Percentiles rank a stretch among this genome's conserved stretches.
These are phyloP conservation scores for Hanseniaspora uvarum DNA, from an alignment of 1,139 yeast species.

Conservation along the genomic window DNA sequence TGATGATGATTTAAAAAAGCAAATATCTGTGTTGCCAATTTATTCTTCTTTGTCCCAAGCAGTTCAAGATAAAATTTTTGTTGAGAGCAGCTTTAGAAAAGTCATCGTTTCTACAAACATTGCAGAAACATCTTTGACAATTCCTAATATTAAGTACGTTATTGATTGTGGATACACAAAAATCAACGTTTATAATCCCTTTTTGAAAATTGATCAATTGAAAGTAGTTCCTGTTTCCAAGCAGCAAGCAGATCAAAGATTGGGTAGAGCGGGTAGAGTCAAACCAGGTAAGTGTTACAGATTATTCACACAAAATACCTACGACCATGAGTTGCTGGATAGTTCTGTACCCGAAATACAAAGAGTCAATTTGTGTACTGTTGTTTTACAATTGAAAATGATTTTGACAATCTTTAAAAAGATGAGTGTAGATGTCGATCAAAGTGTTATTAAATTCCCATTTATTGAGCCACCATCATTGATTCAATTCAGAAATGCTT, in stretches of 20 bases:
- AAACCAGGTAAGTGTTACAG: slow-evolving; percentile 94
- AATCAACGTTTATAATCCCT: slow-evolving; percentile 70
- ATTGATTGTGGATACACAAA: slow-evolving; percentile 91
- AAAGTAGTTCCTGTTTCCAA: slow-evolving; percentile 79
- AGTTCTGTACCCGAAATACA: slow-evolving; percentile 87
- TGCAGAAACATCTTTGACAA: slow-evolving; percentile 93
- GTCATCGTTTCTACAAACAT: slow-evolving; percentile 91
- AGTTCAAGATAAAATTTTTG: slow-evolving; percentile 69
- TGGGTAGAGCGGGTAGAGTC: slow-evolving; percentile 95
- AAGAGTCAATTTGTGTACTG: slow-evolving; percentile 75
- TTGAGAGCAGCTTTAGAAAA: slow-evolving; percentile 72
- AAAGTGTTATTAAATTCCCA: slow-evolving; percentile 57
- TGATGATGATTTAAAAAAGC: slow-evolving; percentile 48
- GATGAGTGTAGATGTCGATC: slow-evolving; percentile 51
- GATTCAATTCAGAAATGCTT: slow-evolving; percentile 62
- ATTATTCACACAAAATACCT: slow-evolving; percentile 79
- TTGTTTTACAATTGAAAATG: slow-evolving; percentile 81
- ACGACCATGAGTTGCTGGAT: slow-evolving; percentile 72
- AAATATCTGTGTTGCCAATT: slow-evolving; percentile 73
- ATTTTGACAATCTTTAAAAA: slow-evolving; percentile 36
- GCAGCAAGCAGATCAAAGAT: slow-evolving; percentile 92
- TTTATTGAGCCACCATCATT: slow-evolving; percentile 93
- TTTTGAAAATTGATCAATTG: slow-evolving; percentile 82
- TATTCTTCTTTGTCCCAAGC: slow-evolving; percentile 87
- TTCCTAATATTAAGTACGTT: slow-evolving; percentile 81